phyloP scores from a whole-genome alignment of 768 basidiomycete genomes.

The Termitomyces bulborhizus region DNA sequence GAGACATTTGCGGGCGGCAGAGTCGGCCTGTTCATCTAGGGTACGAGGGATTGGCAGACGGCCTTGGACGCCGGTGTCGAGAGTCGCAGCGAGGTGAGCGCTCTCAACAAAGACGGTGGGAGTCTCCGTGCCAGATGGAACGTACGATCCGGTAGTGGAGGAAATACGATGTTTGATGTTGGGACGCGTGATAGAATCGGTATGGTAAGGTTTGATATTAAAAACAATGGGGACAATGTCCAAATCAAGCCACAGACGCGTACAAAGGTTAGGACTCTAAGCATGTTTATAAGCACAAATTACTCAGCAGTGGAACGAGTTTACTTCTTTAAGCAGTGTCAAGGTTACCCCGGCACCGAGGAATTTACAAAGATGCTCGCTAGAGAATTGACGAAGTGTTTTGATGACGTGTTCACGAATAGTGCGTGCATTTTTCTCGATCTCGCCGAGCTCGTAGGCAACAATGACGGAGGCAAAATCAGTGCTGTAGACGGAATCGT shows the following conservation, averaged over 20 bases:
- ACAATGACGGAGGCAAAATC: conserved; percentile 62
- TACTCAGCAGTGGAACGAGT: conserved; percentile 11
- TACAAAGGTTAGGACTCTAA: conserved; percentile 77
- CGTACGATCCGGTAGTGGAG: conserved; percentile 72
- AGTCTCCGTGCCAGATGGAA: conserved; percentile 71
- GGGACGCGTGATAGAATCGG: conserved; percentile 70
- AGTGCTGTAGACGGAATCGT: conserved; percentile 82
- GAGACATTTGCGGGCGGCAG: conserved; percentile 77
- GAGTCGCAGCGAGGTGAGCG: conserved; percentile 38
- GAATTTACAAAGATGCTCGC: conserved; percentile 81
- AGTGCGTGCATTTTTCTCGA: conserved; percentile 48
- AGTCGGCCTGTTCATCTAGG: conserved; percentile 81
- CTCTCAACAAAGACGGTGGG: conserved; percentile 65
- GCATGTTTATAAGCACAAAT: conserved; percentile 12
- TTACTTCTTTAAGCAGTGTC: conserved; percentile 61
- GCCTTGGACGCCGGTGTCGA: conserved; percentile 39
- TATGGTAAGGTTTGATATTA: conserved; percentile 80
- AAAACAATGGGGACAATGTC: conserved; percentile 84
- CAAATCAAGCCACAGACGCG: conserved; percentile 75
- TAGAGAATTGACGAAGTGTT: conserved; percentile 65
- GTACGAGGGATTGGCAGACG: conserved; percentile 71
- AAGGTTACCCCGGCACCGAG: conserved; percentile 78
- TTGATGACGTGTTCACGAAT: conserved; percentile 62
- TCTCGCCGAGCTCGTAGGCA: conserved; percentile 42
- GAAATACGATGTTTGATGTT: conserved; percentile 81